Evolutionary conservation across 2,329 filamentous ascomycete genomes (phyloP).

Genomic region (Zymoseptoria crescenta): DNA sequence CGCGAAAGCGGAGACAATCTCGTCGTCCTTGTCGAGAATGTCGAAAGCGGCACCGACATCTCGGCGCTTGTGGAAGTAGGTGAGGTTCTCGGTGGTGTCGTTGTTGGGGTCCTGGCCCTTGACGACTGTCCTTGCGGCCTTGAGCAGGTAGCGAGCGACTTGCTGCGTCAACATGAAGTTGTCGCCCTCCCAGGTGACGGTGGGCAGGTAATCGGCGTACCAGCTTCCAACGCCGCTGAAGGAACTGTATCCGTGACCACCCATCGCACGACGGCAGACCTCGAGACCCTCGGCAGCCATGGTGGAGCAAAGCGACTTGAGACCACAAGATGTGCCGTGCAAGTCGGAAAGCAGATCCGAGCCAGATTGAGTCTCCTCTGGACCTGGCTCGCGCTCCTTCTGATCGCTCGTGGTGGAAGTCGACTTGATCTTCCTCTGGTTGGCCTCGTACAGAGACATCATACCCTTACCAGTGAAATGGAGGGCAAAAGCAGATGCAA

Average conservation of each 20-base stretch:
- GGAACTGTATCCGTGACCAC: conserved; percentile 67
- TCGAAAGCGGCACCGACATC: conserved; percentile 69
- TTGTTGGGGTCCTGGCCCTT: conserved; percentile 56
- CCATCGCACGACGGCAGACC: conserved; percentile 65
- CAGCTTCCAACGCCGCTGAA: conserved; percentile 69
- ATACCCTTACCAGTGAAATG: conserved; percentile 72
- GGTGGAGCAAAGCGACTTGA: conserved; percentile 66
- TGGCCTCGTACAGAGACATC: conserved; percentile 65
- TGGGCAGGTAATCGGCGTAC: conserved; percentile 70
- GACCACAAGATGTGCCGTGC: conserved; percentile 67
- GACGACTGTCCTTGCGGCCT: conserved; percentile 64
- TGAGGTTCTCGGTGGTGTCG: conserved; percentile 60
- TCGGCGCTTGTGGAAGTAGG: conserved; percentile 54
- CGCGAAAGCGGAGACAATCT: conserved; percentile 65
- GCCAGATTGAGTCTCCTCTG: conserved; percentile 59
- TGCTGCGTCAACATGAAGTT: conserved; percentile 80
- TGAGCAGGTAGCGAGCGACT: conserved; percentile 68
- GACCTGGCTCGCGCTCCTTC: conserved; percentile 50
- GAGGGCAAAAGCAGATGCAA: conserved; percentile 68
- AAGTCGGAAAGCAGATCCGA: conserved; percentile 64
- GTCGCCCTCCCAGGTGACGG: conserved; percentile 66
- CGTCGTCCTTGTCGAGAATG: conserved; percentile 60
- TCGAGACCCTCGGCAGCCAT: conserved; percentile 68
- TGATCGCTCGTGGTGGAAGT: conserved; percentile 37
- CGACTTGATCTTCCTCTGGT: conserved; percentile 56